phyloP scores from a whole-genome alignment of 2,329 filamentous ascomycete genomes.

The Aspergillus viridinutans region DNA sequence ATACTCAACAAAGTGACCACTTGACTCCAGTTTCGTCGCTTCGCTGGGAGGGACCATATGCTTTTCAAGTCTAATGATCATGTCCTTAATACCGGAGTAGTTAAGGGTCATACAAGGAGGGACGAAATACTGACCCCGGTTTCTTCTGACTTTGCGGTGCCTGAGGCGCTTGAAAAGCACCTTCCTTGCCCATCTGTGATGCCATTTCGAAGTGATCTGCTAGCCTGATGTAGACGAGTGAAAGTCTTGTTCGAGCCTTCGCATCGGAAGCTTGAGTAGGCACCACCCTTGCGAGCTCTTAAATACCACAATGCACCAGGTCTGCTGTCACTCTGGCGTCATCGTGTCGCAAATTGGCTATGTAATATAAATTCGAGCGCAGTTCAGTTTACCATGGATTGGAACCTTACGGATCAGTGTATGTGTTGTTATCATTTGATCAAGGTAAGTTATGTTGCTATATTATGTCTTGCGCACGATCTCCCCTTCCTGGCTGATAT shows the following conservation, averaged over 20 bases:
- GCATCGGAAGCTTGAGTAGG: not conserved
- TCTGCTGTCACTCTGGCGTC: constrained; percentile 21
- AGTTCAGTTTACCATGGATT: not conserved
- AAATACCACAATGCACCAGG: not conserved
- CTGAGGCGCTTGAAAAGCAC: constrained; percentile 20
- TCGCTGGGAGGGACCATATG: constrained; percentile 30
- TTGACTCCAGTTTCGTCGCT: constrained; percentile 29
- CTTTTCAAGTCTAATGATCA: not conserved
- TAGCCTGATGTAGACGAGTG: not conserved
- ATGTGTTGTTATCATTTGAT: not conserved
- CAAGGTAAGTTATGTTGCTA: not conserved
- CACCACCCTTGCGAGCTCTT: not conserved
- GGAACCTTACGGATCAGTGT: not conserved
- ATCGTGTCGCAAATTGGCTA: constrained; percentile 14
- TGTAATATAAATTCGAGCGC: not conserved
- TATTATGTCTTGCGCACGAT: not conserved
- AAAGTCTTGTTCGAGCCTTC: not conserved
- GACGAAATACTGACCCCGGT: constrained; percentile 19
- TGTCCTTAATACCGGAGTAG: not conserved
- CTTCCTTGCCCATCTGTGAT: constrained; percentile 21
- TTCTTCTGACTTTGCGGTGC: constrained; percentile 22
- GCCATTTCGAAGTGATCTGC: constrained; percentile 12
- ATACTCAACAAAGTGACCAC: constrained; percentile 32
- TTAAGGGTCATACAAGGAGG: not conserved
- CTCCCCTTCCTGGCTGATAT: not conserved